Percentiles rank a stretch among this genome's conserved stretches.
Evolutionary conservation across 2,329 filamentous ascomycete species (phyloP).

Genomic region (Aspergillus jensenii): DNA sequence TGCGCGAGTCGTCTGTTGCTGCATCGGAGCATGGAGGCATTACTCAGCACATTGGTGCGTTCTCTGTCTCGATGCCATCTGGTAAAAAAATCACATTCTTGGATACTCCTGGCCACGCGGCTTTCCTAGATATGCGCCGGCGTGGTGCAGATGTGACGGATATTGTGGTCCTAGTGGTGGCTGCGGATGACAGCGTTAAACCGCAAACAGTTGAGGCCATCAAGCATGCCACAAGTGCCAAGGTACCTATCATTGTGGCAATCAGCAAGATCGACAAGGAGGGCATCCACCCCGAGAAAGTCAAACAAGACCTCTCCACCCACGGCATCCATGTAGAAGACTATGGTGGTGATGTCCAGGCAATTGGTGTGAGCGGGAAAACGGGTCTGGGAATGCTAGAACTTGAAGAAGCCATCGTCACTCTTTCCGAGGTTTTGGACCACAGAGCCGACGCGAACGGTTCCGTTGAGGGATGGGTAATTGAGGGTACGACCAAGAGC

Average conservation of each 20-base stretch:
- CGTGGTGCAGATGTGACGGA: conserved; percentile 95
- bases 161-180: conserved; percentile 93
- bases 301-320: conserved; percentile 82
- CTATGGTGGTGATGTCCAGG: conserved; percentile 90
- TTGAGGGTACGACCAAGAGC: conserved; percentile 86
- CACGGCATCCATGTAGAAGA: conserved; percentile 92
- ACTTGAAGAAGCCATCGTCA: conserved; percentile 85
- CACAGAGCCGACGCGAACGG: conserved; percentile 77
- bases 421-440: conserved; percentile 85
- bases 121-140: conserved; percentile 93
- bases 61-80: conserved; percentile 81
- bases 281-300: conserved; percentile 73
- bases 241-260: conserved; percentile 93
- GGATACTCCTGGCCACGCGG: conserved; percentile 93
- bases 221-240: conserved; percentile 83
- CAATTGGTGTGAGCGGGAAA: conserved; percentile 87
- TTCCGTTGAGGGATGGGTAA: conserved; percentile 85
- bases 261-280: conserved; percentile 97
- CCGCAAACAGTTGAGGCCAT: conserved; percentile 95
- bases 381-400: conserved; percentile 89
- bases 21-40: conserved; percentile 94
- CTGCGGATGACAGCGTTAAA: conserved; percentile 95
- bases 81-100: conserved; percentile 94
- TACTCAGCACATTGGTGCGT: conserved; percentile 97
- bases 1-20: conserved; percentile 89